Base-by-base conservation (phyloP, 331 rosid species). In the Erythrophleum ivorense region DNA sequence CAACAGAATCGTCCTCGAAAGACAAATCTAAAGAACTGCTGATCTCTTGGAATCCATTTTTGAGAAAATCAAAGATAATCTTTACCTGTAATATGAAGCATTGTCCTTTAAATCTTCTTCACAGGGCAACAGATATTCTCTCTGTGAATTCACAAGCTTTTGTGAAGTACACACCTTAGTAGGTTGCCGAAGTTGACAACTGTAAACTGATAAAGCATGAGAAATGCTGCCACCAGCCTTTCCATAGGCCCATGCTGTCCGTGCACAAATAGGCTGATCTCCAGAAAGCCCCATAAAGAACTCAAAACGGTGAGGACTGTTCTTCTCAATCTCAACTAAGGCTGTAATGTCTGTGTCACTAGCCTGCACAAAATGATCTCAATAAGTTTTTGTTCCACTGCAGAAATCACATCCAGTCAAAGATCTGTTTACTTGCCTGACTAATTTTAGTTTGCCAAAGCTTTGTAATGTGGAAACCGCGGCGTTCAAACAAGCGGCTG, bases 231-330 rank as follows among this genome's bases (percentile, higher is more conserved):
- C 99, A 78, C 97, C 97, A 48, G 95, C 90, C 84, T 91, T 86
- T 78, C 98, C 99, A 80, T 92, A 96, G 73, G 98, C 98, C 97
- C 92, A 93, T 16, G 99, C 99, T 79, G 99, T 91, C 24, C 99
- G 91, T 52, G 99, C 99, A 86, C 99, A 96, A 70, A 96, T 88
- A 78, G 97, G 92, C 86, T 90, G 99, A 85, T 96, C 99, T 65
- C 94, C 99, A 85, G 97, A 85, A 76, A 93, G 94, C 78, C 99
- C 99, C 99, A 96, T 96, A 82, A 96, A 96, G 90, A 96, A 96
- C 92, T 96, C 99, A 83, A 96, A 96, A 65, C 99, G 98, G 78
- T 96, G 99, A 2, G 97, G 99, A 78, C 98, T 96, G 84, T 89
- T 96, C 89, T 93, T 96, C 88, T 96, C 99, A 83, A 96, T 96